phyloP scores from a whole-genome alignment of 805 yeast species.

The Suhomyces kilbournensis region DNA sequence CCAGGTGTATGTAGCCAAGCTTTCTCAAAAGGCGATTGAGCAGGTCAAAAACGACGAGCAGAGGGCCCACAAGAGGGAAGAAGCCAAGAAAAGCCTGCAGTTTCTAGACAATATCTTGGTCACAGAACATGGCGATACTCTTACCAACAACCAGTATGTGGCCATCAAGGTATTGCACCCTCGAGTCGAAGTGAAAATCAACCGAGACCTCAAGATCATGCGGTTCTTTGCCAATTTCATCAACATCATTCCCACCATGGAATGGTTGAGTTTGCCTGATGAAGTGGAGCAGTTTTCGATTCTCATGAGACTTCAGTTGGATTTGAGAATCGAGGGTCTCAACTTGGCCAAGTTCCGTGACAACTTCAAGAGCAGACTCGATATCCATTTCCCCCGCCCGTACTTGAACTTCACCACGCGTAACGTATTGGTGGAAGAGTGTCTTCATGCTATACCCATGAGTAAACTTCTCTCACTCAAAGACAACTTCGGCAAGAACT shows the following conservation, averaged over 20 bases:
- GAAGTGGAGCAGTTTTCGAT: conserved; percentile 87
- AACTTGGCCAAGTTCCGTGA: conserved; percentile 70
- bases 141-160: conserved; percentile 53
- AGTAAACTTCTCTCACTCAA: conserved; percentile 55
- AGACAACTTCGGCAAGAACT: conserved; percentile 42
- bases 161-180: conserved; percentile 96
- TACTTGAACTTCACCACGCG: conserved; percentile 62
- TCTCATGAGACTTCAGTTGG: conserved; percentile 86
- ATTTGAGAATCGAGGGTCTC: conserved; percentile 83
- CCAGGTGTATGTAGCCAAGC: conserved; percentile 80
- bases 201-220: conserved; percentile 84
- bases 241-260: conserved; percentile 86
- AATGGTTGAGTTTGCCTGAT: conserved; percentile 93
- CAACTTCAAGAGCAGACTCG: conserved; percentile 57
- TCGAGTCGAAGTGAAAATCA: conserved; percentile 63
- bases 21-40: conserved; percentile 46
- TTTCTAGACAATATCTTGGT: conserved; percentile 33
- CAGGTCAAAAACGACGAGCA: conserved; percentile 31
- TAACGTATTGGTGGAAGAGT: conserved; percentile 81
- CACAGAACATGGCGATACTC: conserved; percentile 30
- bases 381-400: conserved; percentile 80
- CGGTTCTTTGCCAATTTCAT: conserved; percentile 67
- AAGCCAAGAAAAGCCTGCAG: conserved; percentile 6
- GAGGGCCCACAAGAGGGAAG: conserved; percentile 7
- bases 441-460: conserved; percentile 81